Conservation (phyloP, 345 rosid species). For the Stellera chamaejasme region DNA sequence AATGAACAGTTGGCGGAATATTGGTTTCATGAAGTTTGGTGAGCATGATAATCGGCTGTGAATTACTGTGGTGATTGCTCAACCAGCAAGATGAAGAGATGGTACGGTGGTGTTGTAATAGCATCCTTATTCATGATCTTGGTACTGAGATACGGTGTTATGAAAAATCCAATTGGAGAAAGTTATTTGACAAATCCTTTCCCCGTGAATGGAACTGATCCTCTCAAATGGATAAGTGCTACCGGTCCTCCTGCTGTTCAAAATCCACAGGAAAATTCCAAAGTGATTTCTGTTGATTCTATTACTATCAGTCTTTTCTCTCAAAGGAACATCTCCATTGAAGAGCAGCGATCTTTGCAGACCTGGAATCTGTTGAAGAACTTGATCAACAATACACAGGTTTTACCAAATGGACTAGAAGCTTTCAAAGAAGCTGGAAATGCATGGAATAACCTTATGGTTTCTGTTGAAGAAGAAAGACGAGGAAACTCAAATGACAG, state of each 20-base stretch:
- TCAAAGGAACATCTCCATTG: slow-evolving; percentile 49
- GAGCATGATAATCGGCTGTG: slow-evolving; percentile 5
- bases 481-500: slow-evolving; percentile 39
- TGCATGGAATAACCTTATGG: slow-evolving; percentile 81
- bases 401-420: slow-evolving; percentile 62
- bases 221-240: slow-evolving; percentile 64
- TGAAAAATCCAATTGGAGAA: slow-evolving; percentile 54
- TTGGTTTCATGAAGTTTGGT: slow-evolving; percentile 7
- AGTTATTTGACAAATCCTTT: slow-evolving; percentile 36
- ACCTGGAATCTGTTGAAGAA: slow-evolving; percentile 69
- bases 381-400: slow-evolving; percentile 57
- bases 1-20: slow-evolving; percentile 1
- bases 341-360: slow-evolving; percentile 54
- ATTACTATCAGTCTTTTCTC: slow-evolving; percentile 48
- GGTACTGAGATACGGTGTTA: slow-evolving; percentile 55
- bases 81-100: slow-evolving; percentile 63
- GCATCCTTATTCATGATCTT: slow-evolving; percentile 71
- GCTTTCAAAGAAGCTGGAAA: slow-evolving; percentile 86
- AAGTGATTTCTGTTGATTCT: slow-evolving; percentile 48
- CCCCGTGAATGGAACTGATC: slow-evolving; percentile 51
- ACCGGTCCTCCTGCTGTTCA: slow-evolving; percentile 47
- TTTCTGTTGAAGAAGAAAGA: slow-evolving; percentile 60
- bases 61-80: slow-evolving; percentile 11
- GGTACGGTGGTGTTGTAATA: slow-evolving; percentile 64
- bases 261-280: slow-evolving; percentile 45